Evolutionary conservation across 1,284 basidiomycete genomes (phyloP), one percentile per base, ranked within the genome.

Genomic region (Ustilago esculenta): DNA sequence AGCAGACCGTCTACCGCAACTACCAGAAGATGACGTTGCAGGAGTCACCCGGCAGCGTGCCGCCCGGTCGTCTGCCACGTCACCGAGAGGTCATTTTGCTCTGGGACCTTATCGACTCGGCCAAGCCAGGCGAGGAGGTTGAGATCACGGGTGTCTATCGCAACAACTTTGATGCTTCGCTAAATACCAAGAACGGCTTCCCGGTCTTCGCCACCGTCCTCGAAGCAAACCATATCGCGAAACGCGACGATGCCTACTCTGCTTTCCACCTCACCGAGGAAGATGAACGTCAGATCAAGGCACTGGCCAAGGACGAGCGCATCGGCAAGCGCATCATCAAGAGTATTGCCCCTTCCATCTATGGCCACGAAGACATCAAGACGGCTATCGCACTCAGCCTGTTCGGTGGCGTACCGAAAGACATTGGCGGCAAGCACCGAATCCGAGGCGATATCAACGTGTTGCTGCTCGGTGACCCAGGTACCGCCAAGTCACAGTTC

Each of bases 1-100:
- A 98, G 81, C 93, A 98, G 91, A 99, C 96, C 0, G 90, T 99
- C 4, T 99, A 98, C 83, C 88, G 96, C 56, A 99, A 98, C 83
- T 98, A 96, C 82, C 96, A 99, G 83, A 97, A 93, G 84, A 92
- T 98, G 92, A 98, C 95, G 3, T 84, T 99, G 37, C 95, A 99
- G 81, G 96, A 99, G 83, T 94, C 93, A 12, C 95, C 95, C n/a
- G 96, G 95, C 2, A 93, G 92, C 4, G 95, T 99, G 3, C 96
- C 95, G 45, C 94, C 95, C 15, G 95, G 95, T 82, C 92, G 95
- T 76, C 86, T 98, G 12, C 95, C 95, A 9, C 87, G 95, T 48
- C 95, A 99, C 83, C 89, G 95, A 52, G 95, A 99, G 82, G 94
- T 99, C 27, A 89, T 99, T 61, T 86, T 98, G 2, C 87, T 98